These are phyloP conservation scores for Epichloe typhina DNA, from an alignment of 2,329 filamentous ascomycete genomes.

Conservation along the genomic window DNA sequence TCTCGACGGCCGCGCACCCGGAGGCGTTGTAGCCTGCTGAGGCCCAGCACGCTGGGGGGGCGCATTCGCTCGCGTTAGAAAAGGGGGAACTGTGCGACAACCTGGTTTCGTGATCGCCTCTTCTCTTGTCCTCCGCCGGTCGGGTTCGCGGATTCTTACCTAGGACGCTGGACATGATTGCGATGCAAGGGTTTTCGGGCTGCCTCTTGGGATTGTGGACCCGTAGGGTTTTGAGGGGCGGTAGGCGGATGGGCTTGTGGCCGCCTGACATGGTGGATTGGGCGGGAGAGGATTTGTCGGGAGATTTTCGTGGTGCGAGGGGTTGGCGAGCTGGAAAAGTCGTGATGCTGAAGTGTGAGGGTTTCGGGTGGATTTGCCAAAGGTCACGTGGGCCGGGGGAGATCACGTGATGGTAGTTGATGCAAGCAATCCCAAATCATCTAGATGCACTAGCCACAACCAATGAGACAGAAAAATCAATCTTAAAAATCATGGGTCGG, in stretches of 20 bases:
- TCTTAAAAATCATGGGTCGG: too few species aligned
- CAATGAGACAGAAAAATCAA: too few species aligned
- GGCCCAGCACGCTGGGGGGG: constrained; percentile 61
- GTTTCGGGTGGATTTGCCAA: background rate
- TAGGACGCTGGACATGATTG: constrained; percentile 44
- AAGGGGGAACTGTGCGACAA: too few species aligned
- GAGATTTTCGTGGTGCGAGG: too few species aligned
- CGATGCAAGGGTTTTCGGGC: constrained; percentile 38
- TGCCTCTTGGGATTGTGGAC: constrained; percentile 39
- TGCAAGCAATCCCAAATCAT: too few species aligned
- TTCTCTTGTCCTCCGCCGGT: too few species aligned
- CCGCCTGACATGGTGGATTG: constrained; percentile 26
- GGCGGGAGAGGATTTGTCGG: too few species aligned
- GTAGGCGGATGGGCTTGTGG: constrained; percentile 42
- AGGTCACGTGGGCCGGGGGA: background rate
- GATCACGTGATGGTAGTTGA: background rate
- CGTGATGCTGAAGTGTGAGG: background rate
- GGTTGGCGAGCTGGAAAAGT: too few species aligned
- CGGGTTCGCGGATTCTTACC: constrained; percentile 24
- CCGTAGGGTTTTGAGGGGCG: constrained; percentile 41
- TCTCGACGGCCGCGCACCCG: constrained; percentile 46
- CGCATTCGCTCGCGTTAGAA: background rate
- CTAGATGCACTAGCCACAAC: too few species aligned
- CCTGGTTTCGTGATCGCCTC: too few species aligned
- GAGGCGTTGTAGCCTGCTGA: constrained; percentile 56